Conservation (phyloP, 2,329 filamentous ascomycete genomes). For the Colletotrichum tanaceti region DNA sequence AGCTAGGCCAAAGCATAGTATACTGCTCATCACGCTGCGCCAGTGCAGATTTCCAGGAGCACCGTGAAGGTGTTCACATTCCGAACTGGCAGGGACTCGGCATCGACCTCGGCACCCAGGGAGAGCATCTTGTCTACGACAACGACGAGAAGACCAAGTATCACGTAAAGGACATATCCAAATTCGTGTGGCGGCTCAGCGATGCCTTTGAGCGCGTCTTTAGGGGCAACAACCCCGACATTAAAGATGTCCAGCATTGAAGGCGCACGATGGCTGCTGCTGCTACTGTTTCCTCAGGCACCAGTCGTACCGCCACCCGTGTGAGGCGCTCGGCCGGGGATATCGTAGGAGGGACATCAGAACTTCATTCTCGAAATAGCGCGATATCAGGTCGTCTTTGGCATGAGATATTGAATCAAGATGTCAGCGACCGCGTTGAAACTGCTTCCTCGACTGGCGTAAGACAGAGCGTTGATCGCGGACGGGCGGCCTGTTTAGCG, state of each 20-base stretch:
- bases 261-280: background rate
- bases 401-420: too few relatives aligned
- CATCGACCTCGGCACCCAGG: conserved; percentile 44
- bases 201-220: conserved; percentile 39
- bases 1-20: conserved; percentile 50
- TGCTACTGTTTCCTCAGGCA: too few relatives aligned
- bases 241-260: conserved; percentile 20
- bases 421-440: background rate
- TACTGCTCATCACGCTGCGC: conserved; percentile 60
- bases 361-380: too few relatives aligned
- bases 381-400: background rate
- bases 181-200: conserved; percentile 37
- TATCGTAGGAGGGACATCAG: background rate
- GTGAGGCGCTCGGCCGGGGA: background rate
- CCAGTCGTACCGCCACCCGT: too few relatives aligned
- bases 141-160: conserved; percentile 40
- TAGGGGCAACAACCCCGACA: conserved; percentile 37
- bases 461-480: background rate
- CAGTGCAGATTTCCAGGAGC: conserved; percentile 53
- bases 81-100: conserved; percentile 44
- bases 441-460: background rate
- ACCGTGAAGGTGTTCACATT: conserved; percentile 52
- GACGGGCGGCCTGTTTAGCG: background rate
- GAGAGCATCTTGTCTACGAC: conserved; percentile 43
- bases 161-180: conserved; percentile 39